Base-by-base conservation (phyloP, 495 filamentous ascomycete species). In the Talaromyces nanjingensis region DNA sequence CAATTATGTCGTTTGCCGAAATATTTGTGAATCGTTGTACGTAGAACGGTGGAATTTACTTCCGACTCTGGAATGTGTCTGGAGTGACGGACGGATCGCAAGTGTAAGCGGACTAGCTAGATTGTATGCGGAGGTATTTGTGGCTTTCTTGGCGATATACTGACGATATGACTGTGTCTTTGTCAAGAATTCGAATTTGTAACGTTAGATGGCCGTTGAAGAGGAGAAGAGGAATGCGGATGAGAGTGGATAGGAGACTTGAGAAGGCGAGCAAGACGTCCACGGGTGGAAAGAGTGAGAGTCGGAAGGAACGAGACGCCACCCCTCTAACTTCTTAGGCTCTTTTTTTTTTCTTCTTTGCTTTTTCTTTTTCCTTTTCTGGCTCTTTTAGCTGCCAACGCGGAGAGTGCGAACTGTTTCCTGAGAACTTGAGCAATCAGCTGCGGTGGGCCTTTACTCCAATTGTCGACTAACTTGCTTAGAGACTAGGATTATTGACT, bases 161-260 rank as follows among this genome's bases (percentile, higher is more conserved):
- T 18, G n/a, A 16, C 20, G 59, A 62, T 5, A n/a, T 9, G 45
- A 20, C 45, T 7, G 1, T 49, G 8, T 49, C 45, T 49, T 49
- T 49, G 45, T 18, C 45, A 49, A 49, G 45, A 49, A 49, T 49
- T 49, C 18, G 18, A 8, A 8, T 49, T 9, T 49, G 45, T 49
- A 49, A 49, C 45, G 24, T 29, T 56, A 29, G 11, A 56, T 24
- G 24, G 27, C 16, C 14, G 53, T 56, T 29, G 53, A 31, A 37
- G 45, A 63, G 47, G 37, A 52, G 45, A 63, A 42, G 60, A 56
- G 45, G 60, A 63, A 59, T 63, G 45, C 20, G 47, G 33, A 24
- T 63, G 60, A 60, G 33, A 60, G 33, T 29, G 31, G 16, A 56
- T 25, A 56, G 53, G 20, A 27, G 24, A 56, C 4, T 16, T 42